Conservation (phyloP, 2,329 filamentous ascomycete species). For the Eutypa lata region DNA sequence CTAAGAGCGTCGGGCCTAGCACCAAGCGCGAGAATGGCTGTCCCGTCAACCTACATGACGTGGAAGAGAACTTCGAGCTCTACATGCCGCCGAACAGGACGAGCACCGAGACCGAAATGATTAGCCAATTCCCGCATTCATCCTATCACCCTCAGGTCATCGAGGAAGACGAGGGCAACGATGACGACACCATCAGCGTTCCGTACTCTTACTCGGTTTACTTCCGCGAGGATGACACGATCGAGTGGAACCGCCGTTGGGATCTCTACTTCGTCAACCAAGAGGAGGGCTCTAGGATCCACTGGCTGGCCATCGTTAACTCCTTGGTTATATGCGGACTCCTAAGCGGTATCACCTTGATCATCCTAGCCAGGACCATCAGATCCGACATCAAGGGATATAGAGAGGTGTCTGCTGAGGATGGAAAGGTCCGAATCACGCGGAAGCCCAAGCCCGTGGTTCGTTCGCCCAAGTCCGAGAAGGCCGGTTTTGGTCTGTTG, state of each 20-base stretch:
- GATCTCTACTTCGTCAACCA: constrained; percentile 88
- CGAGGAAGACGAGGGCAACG: constrained; percentile 56
- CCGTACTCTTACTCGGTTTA: constrained; percentile 90
- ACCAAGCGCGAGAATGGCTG: constrained; percentile 64
- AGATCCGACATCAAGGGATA: constrained; percentile 75
- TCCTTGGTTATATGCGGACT: constrained; percentile 79
- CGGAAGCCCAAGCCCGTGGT: constrained; percentile 40
- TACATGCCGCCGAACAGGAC: constrained; percentile 63
- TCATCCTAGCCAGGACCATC: constrained; percentile 77
- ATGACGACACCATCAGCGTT: constrained; percentile 65
- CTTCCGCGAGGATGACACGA: constrained; percentile 75
- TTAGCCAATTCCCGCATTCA: constrained; percentile 51
- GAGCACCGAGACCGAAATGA: constrained; percentile 29
- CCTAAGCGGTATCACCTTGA: constrained; percentile 73
- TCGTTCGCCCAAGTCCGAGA: constrained; percentile 48
- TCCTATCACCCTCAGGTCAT: constrained; percentile 55
- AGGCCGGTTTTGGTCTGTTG: constrained; percentile 53
- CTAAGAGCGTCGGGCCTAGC: constrained; percentile 70
- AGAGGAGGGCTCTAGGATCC: constrained; percentile 74
- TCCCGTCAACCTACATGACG: constrained; percentile 61
- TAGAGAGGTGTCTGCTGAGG: constrained; percentile 63
- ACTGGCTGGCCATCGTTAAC: constrained; percentile 87
- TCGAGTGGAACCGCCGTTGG: constrained; percentile 85
- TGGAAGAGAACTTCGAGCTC: constrained; percentile 65
- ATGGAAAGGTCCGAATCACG: constrained; percentile 58